Percentiles rank a stretch among this genome's conserved stretches.
phyloP scores from a whole-genome alignment of 2,329 filamentous ascomycete genomes.

The Phoma sp. region DNA sequence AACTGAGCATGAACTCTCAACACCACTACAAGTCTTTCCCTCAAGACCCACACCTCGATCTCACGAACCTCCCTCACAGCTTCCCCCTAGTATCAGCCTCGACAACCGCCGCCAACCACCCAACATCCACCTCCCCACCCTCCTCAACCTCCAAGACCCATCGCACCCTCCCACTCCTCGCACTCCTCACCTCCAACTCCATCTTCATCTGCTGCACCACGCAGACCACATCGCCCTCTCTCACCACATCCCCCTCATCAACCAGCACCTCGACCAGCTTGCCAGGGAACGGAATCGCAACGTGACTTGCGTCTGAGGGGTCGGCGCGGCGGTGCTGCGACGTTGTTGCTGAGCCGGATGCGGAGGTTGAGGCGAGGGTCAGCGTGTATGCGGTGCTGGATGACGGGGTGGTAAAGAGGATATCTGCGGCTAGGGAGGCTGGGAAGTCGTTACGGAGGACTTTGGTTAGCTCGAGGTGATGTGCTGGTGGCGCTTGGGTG shows the following conservation, averaged over 20 bases:
- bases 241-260: conserved; percentile 60
- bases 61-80: no score
- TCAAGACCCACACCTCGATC: no score
- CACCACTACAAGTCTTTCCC: no score
- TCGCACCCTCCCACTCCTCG: conserved; percentile 54
- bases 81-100: conserved; percentile 27
- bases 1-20: no score
- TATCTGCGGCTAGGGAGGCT: conserved; percentile 59
- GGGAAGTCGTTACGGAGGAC: conserved; percentile 68
- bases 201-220: conserved; percentile 74
- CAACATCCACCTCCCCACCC: conserved; percentile 63
- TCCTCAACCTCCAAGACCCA: conserved; percentile 63
- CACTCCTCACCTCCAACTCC: conserved; percentile 67
- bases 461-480: conserved; percentile 62
- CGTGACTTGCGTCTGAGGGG: conserved; percentile 57
- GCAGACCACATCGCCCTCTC: conserved; percentile 61
- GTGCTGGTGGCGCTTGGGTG: conserved; percentile 27
- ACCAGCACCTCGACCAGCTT: conserved; percentile 66
- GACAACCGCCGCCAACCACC: conserved; percentile 59
- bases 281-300: conserved; percentile 64
- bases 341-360: conserved; percentile 48
- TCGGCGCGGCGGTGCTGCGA: conserved; percentile 58
- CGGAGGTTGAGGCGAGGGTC: conserved; percentile 53
- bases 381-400: conserved; percentile 53
- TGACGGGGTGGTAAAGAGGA: conserved; percentile 57